phyloP scores from a whole-genome alignment of 805 yeast species.

The Candida nemodendra region DNA sequence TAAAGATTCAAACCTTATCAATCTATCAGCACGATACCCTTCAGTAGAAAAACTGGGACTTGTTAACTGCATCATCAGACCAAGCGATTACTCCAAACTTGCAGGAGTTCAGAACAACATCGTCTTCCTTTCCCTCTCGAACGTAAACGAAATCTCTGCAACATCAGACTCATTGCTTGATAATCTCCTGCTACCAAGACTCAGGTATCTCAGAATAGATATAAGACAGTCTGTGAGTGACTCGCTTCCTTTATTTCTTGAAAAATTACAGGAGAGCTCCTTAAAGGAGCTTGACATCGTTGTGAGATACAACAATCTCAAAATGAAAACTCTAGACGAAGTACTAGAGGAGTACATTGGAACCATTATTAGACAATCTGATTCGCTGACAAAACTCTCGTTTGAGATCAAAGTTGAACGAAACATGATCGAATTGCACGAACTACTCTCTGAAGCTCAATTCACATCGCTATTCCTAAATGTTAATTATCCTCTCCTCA shows the following conservation, averaged over 20 bases:
- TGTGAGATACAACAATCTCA: conserved; percentile 21
- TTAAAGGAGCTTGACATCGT: conserved; percentile 24
- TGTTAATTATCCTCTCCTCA: conserved; percentile 25
- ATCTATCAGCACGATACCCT: conserved; percentile 1
- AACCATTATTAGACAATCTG: conserved; percentile 14
- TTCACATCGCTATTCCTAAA: conserved; percentile 15
- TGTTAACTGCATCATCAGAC: conserved; percentile 8
- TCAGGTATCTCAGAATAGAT: conserved; percentile 19
- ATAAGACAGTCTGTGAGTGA: conserved; percentile 23
- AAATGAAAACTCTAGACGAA: conserved; percentile 14
- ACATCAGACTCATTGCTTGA: conserved; percentile 15
- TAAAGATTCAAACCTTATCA: conserved; percentile 1
- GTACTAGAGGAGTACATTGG: conserved; percentile 19
- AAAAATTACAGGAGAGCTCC: conserved; percentile 14
- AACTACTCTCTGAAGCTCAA: conserved; percentile 18
- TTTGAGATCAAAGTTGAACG: conserved; percentile 24
- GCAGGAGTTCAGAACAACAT: conserved; percentile 10
- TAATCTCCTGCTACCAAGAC: conserved; percentile 6
- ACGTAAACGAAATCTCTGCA: conserved; percentile 14
- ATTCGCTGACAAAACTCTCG: conserved; percentile 23
- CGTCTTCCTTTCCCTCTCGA: conserved; percentile 15
- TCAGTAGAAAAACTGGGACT: conserved; percentile 12
- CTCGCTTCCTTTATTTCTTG: conserved; percentile 17
- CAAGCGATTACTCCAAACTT: conserved; percentile 6
- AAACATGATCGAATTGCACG: conserved; percentile 18